Conservation (phyloP, 2,329 filamentous ascomycete species). For the Phialophora chinensis region DNA sequence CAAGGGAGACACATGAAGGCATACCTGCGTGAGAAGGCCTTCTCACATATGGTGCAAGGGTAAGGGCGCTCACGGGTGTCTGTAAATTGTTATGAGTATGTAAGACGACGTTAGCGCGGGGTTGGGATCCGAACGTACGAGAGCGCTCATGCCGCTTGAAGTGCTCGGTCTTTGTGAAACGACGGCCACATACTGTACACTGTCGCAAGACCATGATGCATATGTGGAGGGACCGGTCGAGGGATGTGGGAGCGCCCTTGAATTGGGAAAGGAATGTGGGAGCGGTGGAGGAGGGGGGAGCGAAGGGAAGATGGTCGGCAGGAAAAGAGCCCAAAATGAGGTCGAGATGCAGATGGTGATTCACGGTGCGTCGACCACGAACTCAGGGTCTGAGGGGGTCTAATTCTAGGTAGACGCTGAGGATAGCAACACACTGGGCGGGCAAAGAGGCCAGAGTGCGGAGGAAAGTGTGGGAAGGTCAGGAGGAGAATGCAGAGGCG, state of each 20-base stretch:
- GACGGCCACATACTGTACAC: slow-evolving; percentile 58
- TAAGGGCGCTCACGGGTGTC: slow-evolving; percentile 63
- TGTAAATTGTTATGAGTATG: slow-evolving; percentile 37
- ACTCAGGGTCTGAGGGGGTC: neutral
- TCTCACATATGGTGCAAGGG: slow-evolving; percentile 60
- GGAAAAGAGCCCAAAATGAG: slow-evolving; percentile 6
- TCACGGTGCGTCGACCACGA: neutral
- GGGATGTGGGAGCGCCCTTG: slow-evolving; percentile 13
- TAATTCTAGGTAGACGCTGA: slow-evolving; percentile 3
- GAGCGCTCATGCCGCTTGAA: slow-evolving; percentile 62
- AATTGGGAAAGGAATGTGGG: slow-evolving; percentile 31
- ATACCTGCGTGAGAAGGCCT: slow-evolving; percentile 62
- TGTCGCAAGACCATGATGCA: slow-evolving; percentile 50
- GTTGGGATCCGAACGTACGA: slow-evolving; percentile 50
- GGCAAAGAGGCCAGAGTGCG: slow-evolving; percentile 1
- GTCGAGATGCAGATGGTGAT: neutral
- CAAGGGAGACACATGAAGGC: slow-evolving; percentile 1
- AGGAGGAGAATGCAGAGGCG: slow-evolving; percentile 1
- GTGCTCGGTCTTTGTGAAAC: slow-evolving; percentile 63
- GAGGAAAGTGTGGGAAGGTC: neutral
- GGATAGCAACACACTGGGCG: neutral
- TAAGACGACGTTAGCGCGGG: slow-evolving; percentile 37
- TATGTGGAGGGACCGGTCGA: slow-evolving; percentile 17
- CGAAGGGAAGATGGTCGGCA: neutral
- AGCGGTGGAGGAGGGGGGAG: slow-evolving; percentile 28